Evolutionary conservation across 2,329 filamentous ascomycete species (phyloP).

Genomic region (Aspergillus novoparasiticus): DNA sequence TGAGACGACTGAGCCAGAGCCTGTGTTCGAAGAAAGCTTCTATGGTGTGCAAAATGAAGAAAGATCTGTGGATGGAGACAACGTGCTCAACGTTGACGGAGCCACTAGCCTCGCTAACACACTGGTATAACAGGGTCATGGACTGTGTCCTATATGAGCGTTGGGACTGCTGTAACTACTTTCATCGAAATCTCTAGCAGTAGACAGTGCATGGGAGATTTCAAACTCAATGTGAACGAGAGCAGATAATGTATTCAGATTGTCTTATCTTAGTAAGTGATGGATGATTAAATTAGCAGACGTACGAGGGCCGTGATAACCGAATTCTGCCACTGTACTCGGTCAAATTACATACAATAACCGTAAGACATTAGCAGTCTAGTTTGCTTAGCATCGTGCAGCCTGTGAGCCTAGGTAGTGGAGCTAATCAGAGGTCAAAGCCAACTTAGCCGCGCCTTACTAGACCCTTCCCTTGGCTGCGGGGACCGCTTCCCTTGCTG

Average conservation of each 20-base stretch:
- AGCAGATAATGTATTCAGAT: background rate
- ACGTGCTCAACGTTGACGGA: constrained; percentile 35
- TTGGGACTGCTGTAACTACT: background rate
- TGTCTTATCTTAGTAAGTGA: background rate
- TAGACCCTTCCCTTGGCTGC: background rate
- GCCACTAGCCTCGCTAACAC: constrained; percentile 48
- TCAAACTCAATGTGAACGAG: background rate
- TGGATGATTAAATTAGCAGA: background rate
- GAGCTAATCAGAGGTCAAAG: constrained; percentile 10
- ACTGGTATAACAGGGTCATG: background rate
- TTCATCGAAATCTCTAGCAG: background rate
- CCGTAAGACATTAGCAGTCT: background rate
- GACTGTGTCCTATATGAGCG: background rate
- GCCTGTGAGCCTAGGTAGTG: background rate
- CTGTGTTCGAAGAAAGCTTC: constrained; percentile 85
- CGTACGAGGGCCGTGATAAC: background rate
- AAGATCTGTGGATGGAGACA: constrained; percentile 12
- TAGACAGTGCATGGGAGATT: background rate
- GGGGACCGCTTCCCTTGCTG: constrained; percentile 5
- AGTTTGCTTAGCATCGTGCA: background rate
- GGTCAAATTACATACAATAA: background rate
- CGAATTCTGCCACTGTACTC: background rate
- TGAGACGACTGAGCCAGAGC: constrained; percentile 84
- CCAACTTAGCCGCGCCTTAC: constrained; percentile 21
- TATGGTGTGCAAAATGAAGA: constrained; percentile 66